Evolutionary conservation across 345 rosid genomes (phyloP).

Genomic region (Combretum micranthum): DNA sequence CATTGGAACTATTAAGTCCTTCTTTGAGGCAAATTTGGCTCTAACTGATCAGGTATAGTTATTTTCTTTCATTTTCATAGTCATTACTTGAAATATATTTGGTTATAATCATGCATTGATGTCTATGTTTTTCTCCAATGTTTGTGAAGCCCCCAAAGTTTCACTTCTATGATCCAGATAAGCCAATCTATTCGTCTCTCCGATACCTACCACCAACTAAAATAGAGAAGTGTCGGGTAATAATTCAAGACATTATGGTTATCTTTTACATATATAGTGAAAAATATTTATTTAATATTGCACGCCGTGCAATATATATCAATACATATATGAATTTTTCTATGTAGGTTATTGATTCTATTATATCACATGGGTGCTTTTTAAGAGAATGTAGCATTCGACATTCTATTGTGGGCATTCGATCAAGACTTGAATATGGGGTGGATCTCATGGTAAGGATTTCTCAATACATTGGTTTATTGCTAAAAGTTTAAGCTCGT

Average conservation of each 20-base stretch:
- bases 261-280: neutral
- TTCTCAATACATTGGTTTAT: neutral
- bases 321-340: neutral
- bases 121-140: neutral
- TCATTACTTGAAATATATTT: neutral
- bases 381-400: constrained; percentile 68
- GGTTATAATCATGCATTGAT: neutral
- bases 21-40: constrained; percentile 82
- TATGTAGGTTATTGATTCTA: constrained; percentile 54
- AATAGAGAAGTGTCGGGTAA: constrained; percentile 65
- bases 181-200: constrained; percentile 78
- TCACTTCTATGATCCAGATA: constrained; percentile 70
- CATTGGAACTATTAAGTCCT: constrained; percentile 79
- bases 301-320: no score
- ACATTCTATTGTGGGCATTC: constrained; percentile 68
- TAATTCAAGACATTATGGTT: constrained; percentile 2
- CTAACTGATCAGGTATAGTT: constrained; percentile 77
- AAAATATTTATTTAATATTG: no score
- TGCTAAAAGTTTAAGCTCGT: no score
- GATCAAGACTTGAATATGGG: constrained; percentile 75
- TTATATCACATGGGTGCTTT: constrained; percentile 82
- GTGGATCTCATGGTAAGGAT: constrained; percentile 59
- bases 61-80: constrained; percentile 8
- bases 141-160: constrained; percentile 60
- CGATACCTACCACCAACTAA: constrained; percentile 79